phyloP scores from a whole-genome alignment of 2,329 filamentous ascomycete species.

The Fusarium sp. region DNA sequence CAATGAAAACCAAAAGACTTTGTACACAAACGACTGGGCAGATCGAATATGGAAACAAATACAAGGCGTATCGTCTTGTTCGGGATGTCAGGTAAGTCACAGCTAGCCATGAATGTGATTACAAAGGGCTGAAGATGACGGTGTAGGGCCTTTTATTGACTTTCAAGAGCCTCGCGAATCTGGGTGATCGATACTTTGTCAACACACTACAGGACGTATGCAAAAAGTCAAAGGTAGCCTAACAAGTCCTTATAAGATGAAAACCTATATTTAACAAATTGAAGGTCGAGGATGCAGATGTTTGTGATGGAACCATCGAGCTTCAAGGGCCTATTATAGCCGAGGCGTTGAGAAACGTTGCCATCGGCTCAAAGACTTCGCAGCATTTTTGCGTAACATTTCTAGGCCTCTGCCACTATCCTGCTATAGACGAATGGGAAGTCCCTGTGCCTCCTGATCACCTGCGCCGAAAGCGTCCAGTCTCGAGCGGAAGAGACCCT shows the following conservation, averaged over 20 bases:
- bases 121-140: not conserved
- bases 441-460: slow-evolving; percentile 56
- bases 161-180: slow-evolving; percentile 54
- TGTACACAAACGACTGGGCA: slow-evolving; percentile 24
- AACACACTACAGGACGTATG: slow-evolving; percentile 45
- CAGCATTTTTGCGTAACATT: slow-evolving; percentile 62
- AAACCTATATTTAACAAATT: not conserved
- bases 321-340: slow-evolving; percentile 64
- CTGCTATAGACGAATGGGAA: slow-evolving; percentile 53
- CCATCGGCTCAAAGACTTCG: slow-evolving; percentile 59
- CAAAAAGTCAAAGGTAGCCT: slow-evolving; percentile 45
- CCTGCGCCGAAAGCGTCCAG: slow-evolving; percentile 48
- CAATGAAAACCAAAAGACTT: slow-evolving; percentile 13
- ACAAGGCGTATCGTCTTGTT: slow-evolving; percentile 29
- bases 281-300: slow-evolving; percentile 63
- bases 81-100: slow-evolving; percentile 35
- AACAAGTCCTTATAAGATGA: not conserved
- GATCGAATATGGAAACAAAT: slow-evolving; percentile 29
- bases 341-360: slow-evolving; percentile 57
- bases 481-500: slow-evolving; percentile 55
- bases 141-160: slow-evolving; percentile 46
- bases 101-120: not conserved
- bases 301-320: slow-evolving; percentile 62
- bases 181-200: slow-evolving; percentile 55
- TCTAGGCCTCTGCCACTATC: slow-evolving; percentile 63